Conservation (phyloP, 2,329 filamentous ascomycete species). For the Penicillium sp. region DNA sequence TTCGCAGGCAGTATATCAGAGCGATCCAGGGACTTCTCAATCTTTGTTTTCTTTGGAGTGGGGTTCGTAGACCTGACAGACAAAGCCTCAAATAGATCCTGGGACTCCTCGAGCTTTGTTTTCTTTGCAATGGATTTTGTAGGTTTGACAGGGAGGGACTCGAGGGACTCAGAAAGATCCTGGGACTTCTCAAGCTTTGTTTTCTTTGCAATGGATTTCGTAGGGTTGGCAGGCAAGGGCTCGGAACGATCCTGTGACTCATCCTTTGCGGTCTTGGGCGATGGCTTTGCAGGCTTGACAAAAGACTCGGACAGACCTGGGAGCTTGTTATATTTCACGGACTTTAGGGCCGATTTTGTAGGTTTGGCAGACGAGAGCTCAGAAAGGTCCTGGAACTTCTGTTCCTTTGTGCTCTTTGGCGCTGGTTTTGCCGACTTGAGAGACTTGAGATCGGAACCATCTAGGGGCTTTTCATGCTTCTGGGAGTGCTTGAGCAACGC, state of each 20-base stretch:
- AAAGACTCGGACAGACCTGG: not conserved
- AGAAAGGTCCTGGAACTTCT: not conserved
- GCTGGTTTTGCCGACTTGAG: not conserved
- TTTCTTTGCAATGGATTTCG: not conserved
- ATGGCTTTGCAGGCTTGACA: not conserved
- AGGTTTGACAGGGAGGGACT: not conserved
- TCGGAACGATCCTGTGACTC: not conserved
- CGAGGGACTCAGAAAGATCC: not conserved
- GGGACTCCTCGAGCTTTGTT: not conserved
- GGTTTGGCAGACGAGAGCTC: not conserved
- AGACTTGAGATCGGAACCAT: not conserved
- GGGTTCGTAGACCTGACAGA: not conserved
- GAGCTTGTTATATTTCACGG: not conserved
- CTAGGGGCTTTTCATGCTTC: not conserved
- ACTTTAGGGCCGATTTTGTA: not conserved
- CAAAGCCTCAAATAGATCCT: not conserved
- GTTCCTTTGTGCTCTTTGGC: not conserved
- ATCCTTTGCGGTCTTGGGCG: not conserved
- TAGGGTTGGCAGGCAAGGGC: not conserved
- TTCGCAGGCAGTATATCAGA: not conserved
- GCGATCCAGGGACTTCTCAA: not conserved
- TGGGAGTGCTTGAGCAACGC: conserved; percentile 1
- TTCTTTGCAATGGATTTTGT: not conserved
- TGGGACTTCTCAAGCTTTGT: not conserved
- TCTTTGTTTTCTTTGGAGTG: not conserved